Conservation (phyloP, 768 basidiomycete species). For the Calocybe indica region DNA sequence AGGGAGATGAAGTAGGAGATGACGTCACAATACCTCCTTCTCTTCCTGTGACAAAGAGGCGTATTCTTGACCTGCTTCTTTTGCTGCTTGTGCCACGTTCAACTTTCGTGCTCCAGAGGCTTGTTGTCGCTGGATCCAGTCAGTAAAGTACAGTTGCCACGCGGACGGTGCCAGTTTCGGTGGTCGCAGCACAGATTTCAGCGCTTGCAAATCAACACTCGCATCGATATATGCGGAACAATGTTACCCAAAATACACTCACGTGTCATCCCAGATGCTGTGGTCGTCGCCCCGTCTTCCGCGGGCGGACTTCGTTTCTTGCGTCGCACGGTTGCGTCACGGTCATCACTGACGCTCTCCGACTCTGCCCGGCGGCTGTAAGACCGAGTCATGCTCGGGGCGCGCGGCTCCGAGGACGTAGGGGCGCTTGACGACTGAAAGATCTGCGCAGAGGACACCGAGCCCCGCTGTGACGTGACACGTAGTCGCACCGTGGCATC, state of each 20-base stretch:
- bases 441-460: slow-evolving; percentile 43
- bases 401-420: slow-evolving; percentile 40
- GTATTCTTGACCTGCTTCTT: slow-evolving; percentile 90
- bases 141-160: slow-evolving; percentile 96
- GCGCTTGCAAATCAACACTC: slow-evolving; percentile 35
- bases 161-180: slow-evolving; percentile 91
- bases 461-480: slow-evolving; percentile 36
- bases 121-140: slow-evolving; percentile 88
- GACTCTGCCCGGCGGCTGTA: slow-evolving; percentile 70
- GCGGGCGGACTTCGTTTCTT: slow-evolving; percentile 38
- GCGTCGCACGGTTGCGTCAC: slow-evolving; percentile 69
- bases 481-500: slow-evolving; percentile 35
- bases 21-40: slow-evolving; percentile 62
- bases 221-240: slow-evolving; percentile 10
- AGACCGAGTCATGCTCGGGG: slow-evolving; percentile 44
- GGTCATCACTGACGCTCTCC: slow-evolving; percentile 52
- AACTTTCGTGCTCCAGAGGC: slow-evolving; percentile 76
- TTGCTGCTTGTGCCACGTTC: slow-evolving; percentile 92
- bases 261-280: slow-evolving; percentile 41
- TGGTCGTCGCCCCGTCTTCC: slow-evolving; percentile 28
- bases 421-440: slow-evolving; percentile 76
- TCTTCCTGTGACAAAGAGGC: slow-evolving; percentile 70
- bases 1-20: slow-evolving; percentile 26
- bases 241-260: slow-evolving; percentile 21
- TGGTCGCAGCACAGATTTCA: slow-evolving; percentile 76